phyloP scores from a whole-genome alignment of 257 asterid species.

The Penstemon eatonii region DNA sequence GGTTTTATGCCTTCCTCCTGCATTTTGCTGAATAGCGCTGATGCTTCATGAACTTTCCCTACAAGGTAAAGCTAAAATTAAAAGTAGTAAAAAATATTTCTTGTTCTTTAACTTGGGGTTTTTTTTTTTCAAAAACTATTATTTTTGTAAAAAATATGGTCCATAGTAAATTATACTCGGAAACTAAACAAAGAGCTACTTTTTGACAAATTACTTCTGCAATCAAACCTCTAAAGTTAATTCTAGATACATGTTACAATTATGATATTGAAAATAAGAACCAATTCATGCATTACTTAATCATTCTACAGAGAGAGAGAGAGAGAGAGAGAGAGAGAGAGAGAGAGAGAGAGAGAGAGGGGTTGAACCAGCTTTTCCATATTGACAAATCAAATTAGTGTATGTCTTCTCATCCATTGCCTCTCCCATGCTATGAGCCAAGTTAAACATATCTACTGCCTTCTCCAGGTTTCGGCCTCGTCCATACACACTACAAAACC shows the following conservation, averaged over 20 bases:
- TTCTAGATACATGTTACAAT: not conserved
- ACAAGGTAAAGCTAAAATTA: slow-evolving; percentile 29
- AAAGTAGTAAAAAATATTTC: slow-evolving; percentile 4
- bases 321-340: not conserved
- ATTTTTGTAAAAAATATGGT: not conserved
- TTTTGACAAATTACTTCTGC: not conserved
- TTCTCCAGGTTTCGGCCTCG: slow-evolving; percentile 72
- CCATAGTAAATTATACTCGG: not conserved
- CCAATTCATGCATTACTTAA: slow-evolving; percentile 11
- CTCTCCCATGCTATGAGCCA: slow-evolving; percentile 58
- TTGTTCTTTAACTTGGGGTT: no score
- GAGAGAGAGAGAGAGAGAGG: slow-evolving; percentile 2
- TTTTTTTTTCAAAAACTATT: no score
- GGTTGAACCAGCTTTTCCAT: slow-evolving; percentile 81
- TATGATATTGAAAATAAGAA: not conserved
- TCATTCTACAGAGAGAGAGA: slow-evolving; percentile 11
- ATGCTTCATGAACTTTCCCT: slow-evolving; percentile 81
- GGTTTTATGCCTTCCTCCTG: slow-evolving; percentile 82
- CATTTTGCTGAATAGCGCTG: slow-evolving; percentile 71
- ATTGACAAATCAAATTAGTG: slow-evolving; percentile 77
- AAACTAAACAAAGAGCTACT: not conserved
- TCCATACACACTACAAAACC: slow-evolving; percentile 75
- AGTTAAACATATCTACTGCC: slow-evolving; percentile 65
- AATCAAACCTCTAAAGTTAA: not conserved
- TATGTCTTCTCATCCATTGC: slow-evolving; percentile 85